These are phyloP conservation scores for Ophiosphaerella korrae DNA, from an alignment of 2,329 filamentous ascomycete species.

Conservation along the genomic window DNA sequence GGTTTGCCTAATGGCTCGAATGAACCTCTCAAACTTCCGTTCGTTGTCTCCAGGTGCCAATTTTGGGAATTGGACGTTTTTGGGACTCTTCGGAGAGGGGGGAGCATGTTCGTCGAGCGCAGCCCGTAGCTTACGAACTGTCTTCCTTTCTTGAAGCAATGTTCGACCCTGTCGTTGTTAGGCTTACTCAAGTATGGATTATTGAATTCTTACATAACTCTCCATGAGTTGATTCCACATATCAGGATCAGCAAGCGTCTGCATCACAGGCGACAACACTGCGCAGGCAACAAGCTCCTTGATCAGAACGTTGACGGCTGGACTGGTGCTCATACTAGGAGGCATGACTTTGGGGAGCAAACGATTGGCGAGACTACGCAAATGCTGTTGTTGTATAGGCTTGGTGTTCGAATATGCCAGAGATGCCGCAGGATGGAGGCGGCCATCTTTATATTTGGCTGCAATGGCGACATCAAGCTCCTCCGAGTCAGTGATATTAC, in stretches of 20 bases:
- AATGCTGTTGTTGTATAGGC: slow-evolving; percentile 83
- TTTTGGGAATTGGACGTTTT: slow-evolving; percentile 74
- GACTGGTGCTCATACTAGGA: slow-evolving; percentile 73
- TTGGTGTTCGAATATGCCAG: slow-evolving; percentile 84
- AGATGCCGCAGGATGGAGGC: slow-evolving; percentile 83
- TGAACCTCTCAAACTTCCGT: slow-evolving; percentile 91
- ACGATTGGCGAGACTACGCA: slow-evolving; percentile 74
- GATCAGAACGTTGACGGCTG: slow-evolving; percentile 78
- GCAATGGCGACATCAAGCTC: slow-evolving; percentile 95
- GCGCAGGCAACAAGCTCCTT: slow-evolving; percentile 92
- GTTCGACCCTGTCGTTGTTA: slow-evolving; percentile 65
- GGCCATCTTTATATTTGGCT: slow-evolving; percentile 88
- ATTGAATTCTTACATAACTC: slow-evolving; percentile 62
- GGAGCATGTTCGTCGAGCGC: slow-evolving; percentile 93
- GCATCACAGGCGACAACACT: slow-evolving; percentile 81
- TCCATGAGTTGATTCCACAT: slow-evolving; percentile 98
- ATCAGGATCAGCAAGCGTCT: slow-evolving; percentile 85
- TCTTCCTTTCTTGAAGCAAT: slow-evolving; percentile 92
- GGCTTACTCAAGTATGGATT: not conserved
- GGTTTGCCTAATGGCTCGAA: slow-evolving; percentile 84
- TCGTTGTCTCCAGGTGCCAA: slow-evolving; percentile 84
- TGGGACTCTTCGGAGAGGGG: slow-evolving; percentile 70
- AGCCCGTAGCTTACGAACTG: slow-evolving; percentile 86
- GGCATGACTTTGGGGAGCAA: slow-evolving; percentile 79
- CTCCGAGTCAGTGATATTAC: slow-evolving; percentile 92